Conservation (phyloP, 1,284 basidiomycete genomes). For the Violaceomyces palustris region DNA sequence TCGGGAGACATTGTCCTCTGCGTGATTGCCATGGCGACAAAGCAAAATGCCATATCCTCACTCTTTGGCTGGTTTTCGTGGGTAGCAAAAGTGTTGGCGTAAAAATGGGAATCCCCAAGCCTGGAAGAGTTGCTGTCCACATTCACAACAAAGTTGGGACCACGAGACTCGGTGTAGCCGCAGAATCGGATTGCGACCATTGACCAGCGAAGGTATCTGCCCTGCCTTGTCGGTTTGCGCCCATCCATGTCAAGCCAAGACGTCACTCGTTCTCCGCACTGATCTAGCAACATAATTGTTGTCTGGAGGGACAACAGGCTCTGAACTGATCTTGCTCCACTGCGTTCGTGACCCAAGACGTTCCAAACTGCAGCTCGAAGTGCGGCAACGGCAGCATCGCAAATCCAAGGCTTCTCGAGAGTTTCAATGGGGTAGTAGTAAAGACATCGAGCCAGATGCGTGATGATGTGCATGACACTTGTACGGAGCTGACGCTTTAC, state of each 20-base stretch:
- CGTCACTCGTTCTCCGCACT: not conserved
- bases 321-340: too few relatives aligned
- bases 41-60: not conserved
- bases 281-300: not conserved
- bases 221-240: not conserved
- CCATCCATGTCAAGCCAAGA: conserved; percentile 2
- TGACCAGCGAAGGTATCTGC: not conserved
- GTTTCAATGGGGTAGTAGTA: too few relatives aligned
- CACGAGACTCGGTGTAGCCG: not conserved
- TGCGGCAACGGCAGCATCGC: too few relatives aligned
- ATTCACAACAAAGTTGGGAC: not conserved
- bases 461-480: too few relatives aligned
- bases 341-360: too few relatives aligned
- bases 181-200: conserved; percentile 3
- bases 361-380: too few relatives aligned
- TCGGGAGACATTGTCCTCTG: too few relatives aligned
- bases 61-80: not conserved
- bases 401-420: too few relatives aligned
- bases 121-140: not conserved
- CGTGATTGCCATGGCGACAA: not conserved
- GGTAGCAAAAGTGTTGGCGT: conserved; percentile 1
- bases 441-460: too few relatives aligned
- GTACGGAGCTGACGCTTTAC: too few relatives aligned
- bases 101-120: not conserved
- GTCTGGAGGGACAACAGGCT: conserved; percentile 1